Percentiles rank a stretch among this genome's conserved stretches.
These are phyloP conservation scores for Pisolithus albus DNA, from an alignment of 768 basidiomycete genomes.

Conservation along the genomic window DNA sequence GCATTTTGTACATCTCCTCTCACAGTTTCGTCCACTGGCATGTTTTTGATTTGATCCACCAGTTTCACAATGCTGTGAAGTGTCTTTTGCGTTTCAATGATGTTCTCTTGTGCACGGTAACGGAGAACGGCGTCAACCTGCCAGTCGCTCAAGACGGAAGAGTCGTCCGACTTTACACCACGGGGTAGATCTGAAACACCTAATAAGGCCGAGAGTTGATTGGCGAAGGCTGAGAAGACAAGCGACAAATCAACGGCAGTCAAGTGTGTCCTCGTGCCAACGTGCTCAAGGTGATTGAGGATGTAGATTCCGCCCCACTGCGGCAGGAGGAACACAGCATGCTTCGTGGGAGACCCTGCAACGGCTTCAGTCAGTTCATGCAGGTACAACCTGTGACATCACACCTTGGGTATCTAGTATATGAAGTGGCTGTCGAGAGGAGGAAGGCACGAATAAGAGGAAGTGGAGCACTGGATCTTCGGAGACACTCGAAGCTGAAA, in stretches of 20 bases:
- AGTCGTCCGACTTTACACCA: conserved; percentile 30
- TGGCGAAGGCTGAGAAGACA: conserved; percentile 57
- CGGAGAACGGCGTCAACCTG: conserved; percentile 77
- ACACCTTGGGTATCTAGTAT: conserved; percentile 54
- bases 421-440: conserved; percentile 57
- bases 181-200: conserved; percentile 63
- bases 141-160: conserved; percentile 52
- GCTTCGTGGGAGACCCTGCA: conserved; percentile 42
- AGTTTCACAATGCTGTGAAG: conserved; percentile 77
- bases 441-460: conserved; percentile 78
- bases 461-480: conserved; percentile 95
- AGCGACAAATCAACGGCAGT: conserved; percentile 39
- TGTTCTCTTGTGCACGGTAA: conserved; percentile 62
- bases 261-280: conserved; percentile 19
- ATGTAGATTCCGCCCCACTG: conserved; percentile 92
- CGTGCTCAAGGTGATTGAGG: conserved; percentile 45
- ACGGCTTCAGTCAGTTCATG: conserved; percentile 5
- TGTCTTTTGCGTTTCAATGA: conserved; percentile 61
- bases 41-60: conserved; percentile 80
- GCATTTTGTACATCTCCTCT: conserved; percentile 63
- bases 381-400: conserved; percentile 8
- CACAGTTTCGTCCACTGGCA: conserved; percentile 84
- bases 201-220: conserved; percentile 73
- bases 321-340: conserved; percentile 77
- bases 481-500: conserved; percentile 80